These are phyloP conservation scores for Sugiyamaella smithiae DNA, from an alignment of 805 yeast genomes.

Conservation along the genomic window DNA sequence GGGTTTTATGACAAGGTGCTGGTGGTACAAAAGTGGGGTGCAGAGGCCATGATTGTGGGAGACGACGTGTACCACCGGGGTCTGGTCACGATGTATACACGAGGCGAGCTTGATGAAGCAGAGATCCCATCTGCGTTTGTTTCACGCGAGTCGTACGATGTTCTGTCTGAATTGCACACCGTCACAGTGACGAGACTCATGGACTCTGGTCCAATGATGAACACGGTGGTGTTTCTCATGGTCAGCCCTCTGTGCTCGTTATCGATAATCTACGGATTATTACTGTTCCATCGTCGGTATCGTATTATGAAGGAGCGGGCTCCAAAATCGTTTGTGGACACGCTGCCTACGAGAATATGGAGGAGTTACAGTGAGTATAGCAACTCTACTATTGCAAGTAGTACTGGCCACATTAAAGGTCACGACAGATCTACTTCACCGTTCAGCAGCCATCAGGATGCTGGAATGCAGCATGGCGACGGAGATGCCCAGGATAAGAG, in stretches of 20 bases:
- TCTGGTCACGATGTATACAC: slow-evolving; percentile 54
- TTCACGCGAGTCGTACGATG: slow-evolving; percentile 42
- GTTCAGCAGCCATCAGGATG: neutral
- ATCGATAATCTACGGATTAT: slow-evolving; percentile 35
- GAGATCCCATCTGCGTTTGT: slow-evolving; percentile 53
- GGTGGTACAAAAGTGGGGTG: slow-evolving; percentile 44
- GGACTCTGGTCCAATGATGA: slow-evolving; percentile 35
- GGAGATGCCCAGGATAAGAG: neutral
- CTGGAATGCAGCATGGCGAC: neutral
- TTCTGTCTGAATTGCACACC: slow-evolving; percentile 22
- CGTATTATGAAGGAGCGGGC: slow-evolving; percentile 36
- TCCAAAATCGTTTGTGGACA: slow-evolving; percentile 36
- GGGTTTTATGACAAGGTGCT: slow-evolving; percentile 52
- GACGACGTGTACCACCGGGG: slow-evolving; percentile 48
- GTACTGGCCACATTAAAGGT: neutral
- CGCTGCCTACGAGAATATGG: slow-evolving; percentile 39
- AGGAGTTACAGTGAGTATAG: slow-evolving; percentile 11
- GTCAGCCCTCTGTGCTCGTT: slow-evolving; percentile 41
- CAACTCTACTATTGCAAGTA: neutral
- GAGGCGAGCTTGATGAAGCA: slow-evolving; percentile 43
- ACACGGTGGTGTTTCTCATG: slow-evolving; percentile 37
- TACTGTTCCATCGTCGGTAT: slow-evolving; percentile 36
- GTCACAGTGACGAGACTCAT: slow-evolving; percentile 24
- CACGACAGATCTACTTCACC: neutral
- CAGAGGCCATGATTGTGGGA: slow-evolving; percentile 54